phyloP scores from a whole-genome alignment of 2,329 filamentous ascomycete genomes.

The Aureobasidium namibiae region DNA sequence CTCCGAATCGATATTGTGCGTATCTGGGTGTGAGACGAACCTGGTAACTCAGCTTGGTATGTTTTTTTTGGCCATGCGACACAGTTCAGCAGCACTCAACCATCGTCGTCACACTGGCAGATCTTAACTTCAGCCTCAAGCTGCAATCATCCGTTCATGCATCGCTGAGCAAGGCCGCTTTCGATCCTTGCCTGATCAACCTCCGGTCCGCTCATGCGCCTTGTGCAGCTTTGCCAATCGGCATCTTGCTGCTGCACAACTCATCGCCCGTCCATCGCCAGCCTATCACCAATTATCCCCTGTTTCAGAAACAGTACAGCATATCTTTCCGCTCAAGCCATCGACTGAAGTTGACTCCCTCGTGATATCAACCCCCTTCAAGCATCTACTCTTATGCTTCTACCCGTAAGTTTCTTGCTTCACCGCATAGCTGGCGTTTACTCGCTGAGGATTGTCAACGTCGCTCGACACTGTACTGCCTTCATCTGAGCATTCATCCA shows the following conservation, averaged over 20 bases:
- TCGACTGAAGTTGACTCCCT: not conserved
- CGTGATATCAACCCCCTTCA: not conserved
- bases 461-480: not conserved
- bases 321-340: not conserved
- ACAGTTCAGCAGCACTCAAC: not conserved
- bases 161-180: not conserved
- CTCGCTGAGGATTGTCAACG: not conserved
- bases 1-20: not conserved
- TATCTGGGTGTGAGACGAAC: not conserved
- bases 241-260: slow-evolving; percentile 2
- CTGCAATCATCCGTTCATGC: slow-evolving; percentile 3
- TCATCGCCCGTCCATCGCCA: not conserved
- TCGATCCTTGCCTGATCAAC: not conserved
- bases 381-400: not conserved
- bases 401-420: not conserved
- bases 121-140: not conserved
- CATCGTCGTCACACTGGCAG: not conserved
- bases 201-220: not conserved
- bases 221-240: not conserved
- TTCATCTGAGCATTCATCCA: too few relatives aligned
- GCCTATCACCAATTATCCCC: not conserved
- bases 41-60: not conserved
- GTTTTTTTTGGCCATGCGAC: not conserved
- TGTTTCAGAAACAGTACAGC: slow-evolving; percentile 8
- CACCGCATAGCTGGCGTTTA: not conserved